Base-by-base conservation (phyloP, 2,329 filamentous ascomycete genomes). In the Herpomyces periplanetae region DNA sequence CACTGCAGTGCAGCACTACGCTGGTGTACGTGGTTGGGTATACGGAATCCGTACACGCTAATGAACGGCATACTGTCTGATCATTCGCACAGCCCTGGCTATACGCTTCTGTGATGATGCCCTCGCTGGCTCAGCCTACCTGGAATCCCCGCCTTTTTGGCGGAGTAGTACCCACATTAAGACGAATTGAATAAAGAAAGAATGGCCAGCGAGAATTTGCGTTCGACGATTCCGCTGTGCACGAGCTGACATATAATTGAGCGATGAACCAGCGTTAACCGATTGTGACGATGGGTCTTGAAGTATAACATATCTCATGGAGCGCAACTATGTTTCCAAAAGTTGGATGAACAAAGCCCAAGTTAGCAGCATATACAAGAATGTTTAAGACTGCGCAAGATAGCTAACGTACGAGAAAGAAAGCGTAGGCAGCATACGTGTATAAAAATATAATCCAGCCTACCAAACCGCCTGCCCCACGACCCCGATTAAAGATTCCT, bases 121-220 rank as follows among this genome's bases (percentile, higher is more conserved):
- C 7, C 14, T 15, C 14, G 7, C 14, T n/a, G 7, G 7, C 14
- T 15, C n/a, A 15, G 7, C 14, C n/a, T n/a, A 15, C 7, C 14
- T 10, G 10, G 9, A 5, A n/a, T n/a, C 13, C 10, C 6, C 17
- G 6, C 9, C 5, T 19, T 35, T 31, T 28, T 50, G 41, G 10
- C 49, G 41, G 26, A 42, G 63, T 25, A 66, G 38, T 32, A 58
- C 48, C 60, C 75, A 80, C 73, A 91, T 96, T 39, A 91, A 85
- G 21, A 73, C 44, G 28, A 91, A 52, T 43, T 96, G 80, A 22
- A 91, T 61, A 21, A 84, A 47, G 39, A 91, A 96, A 17, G 73
- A 75, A 41, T 96, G 88, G 28, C 73, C 49, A 38, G 85, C 85
- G 27, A 88, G 47, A 33, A 87, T 87, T 39, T 87, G 69, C 2